These are phyloP conservation scores for Paracoccidioides brasiliensis DNA, from an alignment of 2,329 filamentous ascomycete species.

Conservation along the genomic window DNA sequence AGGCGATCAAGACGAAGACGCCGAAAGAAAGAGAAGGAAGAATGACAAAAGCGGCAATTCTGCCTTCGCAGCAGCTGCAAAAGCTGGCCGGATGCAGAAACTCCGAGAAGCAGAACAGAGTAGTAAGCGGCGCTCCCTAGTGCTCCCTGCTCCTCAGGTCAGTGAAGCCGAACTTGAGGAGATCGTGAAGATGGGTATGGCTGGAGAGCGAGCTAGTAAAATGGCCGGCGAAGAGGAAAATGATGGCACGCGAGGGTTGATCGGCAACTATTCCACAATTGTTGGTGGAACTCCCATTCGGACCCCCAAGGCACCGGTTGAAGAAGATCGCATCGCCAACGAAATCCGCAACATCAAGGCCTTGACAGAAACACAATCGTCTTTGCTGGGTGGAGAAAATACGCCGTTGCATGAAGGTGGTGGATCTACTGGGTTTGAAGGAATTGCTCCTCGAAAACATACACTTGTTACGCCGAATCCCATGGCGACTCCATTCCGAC, in stretches of 20 bases:
- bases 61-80: constrained; percentile 73
- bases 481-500: constrained; percentile 74
- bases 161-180: constrained; percentile 87
- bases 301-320: constrained; percentile 77
- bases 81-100: constrained; percentile 87
- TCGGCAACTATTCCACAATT: constrained; percentile 74
- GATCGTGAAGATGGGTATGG: constrained; percentile 97
- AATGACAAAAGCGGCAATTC: constrained; percentile 74
- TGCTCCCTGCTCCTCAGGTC: constrained; percentile 79
- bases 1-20: constrained; percentile 73
- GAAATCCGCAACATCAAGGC: constrained; percentile 90
- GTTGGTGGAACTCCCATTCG: constrained; percentile 76
- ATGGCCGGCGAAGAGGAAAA: constrained; percentile 69
- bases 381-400: constrained; percentile 84
- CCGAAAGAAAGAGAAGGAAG: constrained; percentile 70
- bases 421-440: constrained; percentile 77
- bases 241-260: constrained; percentile 67
- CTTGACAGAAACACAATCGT: constrained; percentile 86
- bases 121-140: constrained; percentile 76
- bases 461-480: constrained; percentile 86
- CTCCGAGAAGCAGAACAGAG: constrained; percentile 93
- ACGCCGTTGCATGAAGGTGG: constrained; percentile 71
- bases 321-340: constrained; percentile 92
- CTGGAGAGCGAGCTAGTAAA: constrained; percentile 70
- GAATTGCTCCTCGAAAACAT: constrained; percentile 67